Evolutionary conservation across 345 rosid species (phyloP).

Genomic region (Eucalyptus decipiens): DNA sequence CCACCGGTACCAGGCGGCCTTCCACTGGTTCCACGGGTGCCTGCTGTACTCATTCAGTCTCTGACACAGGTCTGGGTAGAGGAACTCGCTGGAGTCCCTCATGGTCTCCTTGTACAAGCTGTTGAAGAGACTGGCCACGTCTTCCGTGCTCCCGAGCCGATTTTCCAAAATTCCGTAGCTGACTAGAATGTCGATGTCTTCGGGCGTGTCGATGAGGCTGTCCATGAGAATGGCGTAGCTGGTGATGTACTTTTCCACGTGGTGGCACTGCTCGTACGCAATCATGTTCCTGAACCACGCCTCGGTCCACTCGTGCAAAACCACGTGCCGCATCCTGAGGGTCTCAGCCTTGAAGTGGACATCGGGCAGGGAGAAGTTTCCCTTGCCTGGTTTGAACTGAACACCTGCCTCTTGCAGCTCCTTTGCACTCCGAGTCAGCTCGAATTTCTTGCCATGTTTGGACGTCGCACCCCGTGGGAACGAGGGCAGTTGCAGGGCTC

Average conservation of each 20-base stretch:
- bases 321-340: neutral
- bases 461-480: rapidly evolving
- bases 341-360: neutral
- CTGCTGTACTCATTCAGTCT: neutral
- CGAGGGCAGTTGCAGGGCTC: neutral
- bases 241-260: neutral
- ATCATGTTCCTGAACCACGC: constrained; percentile 2
- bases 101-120: neutral
- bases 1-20: no score
- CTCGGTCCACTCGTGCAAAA: neutral
- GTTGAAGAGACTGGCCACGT: neutral
- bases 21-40: neutral
- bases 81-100: neutral
- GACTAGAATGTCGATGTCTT: neutral
- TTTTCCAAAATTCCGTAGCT: neutral
- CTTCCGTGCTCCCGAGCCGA: neutral
- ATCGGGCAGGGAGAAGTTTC: rapidly evolving
- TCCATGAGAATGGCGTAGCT: neutral
- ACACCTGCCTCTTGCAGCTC: neutral
- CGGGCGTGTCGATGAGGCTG: neutral
- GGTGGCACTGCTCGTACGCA: constrained; percentile 9
- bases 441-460: neutral
- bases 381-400: neutral
- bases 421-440: neutral
- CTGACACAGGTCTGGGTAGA: neutral